phyloP scores from a whole-genome alignment of 768 basidiomycete genomes.

The Termitomyces sp. region DNA sequence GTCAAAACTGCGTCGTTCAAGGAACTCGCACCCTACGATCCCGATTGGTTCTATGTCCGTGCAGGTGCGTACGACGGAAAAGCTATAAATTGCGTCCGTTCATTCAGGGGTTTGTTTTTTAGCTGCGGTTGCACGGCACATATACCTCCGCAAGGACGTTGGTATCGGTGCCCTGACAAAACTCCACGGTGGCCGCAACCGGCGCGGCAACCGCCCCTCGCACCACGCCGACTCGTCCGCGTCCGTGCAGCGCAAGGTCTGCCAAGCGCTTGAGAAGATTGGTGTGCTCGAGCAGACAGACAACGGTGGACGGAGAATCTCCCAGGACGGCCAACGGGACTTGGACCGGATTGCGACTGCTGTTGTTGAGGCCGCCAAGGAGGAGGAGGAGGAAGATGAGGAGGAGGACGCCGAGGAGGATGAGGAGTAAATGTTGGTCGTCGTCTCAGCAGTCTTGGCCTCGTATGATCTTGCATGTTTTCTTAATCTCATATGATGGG shows the following conservation, averaged over 20 bases:
- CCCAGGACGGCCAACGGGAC: slow-evolving; percentile 95
- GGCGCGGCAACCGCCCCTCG: slow-evolving; percentile 94
- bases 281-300: slow-evolving; percentile 92
- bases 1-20: slow-evolving; percentile 98
- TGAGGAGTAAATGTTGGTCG: slow-evolving; percentile 46
- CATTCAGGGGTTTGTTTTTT: slow-evolving; percentile 3
- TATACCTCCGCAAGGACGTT: slow-evolving; percentile 98
- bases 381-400: slow-evolving; percentile 71
- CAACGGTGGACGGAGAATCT: slow-evolving; percentile 93
- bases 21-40: slow-evolving; percentile 98
- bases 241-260: slow-evolving; percentile 90
- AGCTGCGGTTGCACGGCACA: slow-evolving; percentile 98
- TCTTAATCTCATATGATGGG: slow-evolving; percentile 30
- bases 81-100: neutral
- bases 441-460: slow-evolving; percentile 7
- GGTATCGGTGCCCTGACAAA: slow-evolving; percentile 91
- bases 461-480: slow-evolving; percentile 36
- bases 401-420: slow-evolving; percentile 65
- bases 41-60: slow-evolving; percentile 99
- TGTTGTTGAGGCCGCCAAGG: slow-evolving; percentile 72
- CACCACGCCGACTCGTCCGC: slow-evolving; percentile 87
- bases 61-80: slow-evolving; percentile 61
- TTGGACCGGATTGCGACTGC: slow-evolving; percentile 91
- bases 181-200: slow-evolving; percentile 94
- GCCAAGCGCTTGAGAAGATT: slow-evolving; percentile 98